Evolutionary conservation across 345 rosid genomes (phyloP), one percentile per base, ranked within the genome.

Genomic region (Atalantia buxifolia): DNA sequence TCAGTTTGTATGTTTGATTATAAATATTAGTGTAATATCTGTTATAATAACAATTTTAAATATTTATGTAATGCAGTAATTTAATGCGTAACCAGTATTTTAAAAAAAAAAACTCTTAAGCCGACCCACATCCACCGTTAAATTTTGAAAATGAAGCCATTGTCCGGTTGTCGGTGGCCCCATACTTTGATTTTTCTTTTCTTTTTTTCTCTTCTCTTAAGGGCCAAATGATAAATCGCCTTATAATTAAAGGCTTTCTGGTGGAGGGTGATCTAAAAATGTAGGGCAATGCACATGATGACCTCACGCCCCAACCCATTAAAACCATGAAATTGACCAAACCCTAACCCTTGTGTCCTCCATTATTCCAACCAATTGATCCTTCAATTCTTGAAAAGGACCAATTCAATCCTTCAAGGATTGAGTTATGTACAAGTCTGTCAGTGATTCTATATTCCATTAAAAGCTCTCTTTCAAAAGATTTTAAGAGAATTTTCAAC

Each of bases 141-240:
- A 38, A 66, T 24, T 76, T 65, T 80, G 12, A 53, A 65, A 22
- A 30, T 33, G 79, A 77, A 80, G 76, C 65, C 67, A 69, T n/a
- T 61, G 76, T 57, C 33, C 18, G 40, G 50, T 75, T 30, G 81
- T 63, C 63, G 76, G 76, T 78, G 82, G 78, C 80, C 82, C 84
- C 80, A 66, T 56, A 25, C 9, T 59, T 31, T 59, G 76, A 63
- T 38, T 35, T 45, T 74, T 74, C 16, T 19, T 56, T 70, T 30
- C 19, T 35, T 35, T 6, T 30, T 30, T 30, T 1, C 2, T 35
- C 36, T 35, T 71, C 31, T n/a, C 8, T 40, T 0, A 6, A 42
- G 60, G 10, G 69, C 45, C 31, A 22, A 69, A 79, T 66, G 35
- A 69, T 50, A 3, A 6, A 48, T 28, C 62, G 21, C 72, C 78